Percentiles rank a stretch among this genome's conserved stretches.
Conservation (phyloP, 2,329 filamentous ascomycete species). For the Fusarium torreyae region DNA sequence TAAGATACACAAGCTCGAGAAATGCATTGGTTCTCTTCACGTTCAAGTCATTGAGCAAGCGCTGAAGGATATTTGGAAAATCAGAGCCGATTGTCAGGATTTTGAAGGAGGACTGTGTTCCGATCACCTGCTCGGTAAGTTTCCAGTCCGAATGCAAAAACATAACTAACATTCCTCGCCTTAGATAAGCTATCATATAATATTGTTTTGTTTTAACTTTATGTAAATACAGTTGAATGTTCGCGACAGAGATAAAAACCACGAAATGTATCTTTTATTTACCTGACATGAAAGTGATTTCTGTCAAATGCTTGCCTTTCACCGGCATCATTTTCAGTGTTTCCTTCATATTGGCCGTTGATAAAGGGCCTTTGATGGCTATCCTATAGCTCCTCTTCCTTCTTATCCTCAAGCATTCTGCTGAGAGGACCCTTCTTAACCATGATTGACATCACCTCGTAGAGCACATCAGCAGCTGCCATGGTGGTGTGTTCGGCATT, state of each 20-base stretch:
- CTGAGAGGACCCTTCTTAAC: conserved; percentile 82
- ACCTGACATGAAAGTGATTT: too few species aligned
- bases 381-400: conserved; percentile 20
- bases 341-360: too few species aligned
- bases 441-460: conserved; percentile 87
- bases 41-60: conserved; percentile 48
- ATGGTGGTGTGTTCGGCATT: conserved; percentile 82
- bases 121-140: conserved; percentile 43
- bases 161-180: background rate
- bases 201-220: conserved; percentile 47
- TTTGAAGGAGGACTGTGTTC: conserved; percentile 41
- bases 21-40: conserved; percentile 48
- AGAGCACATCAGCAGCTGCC: conserved; percentile 79
- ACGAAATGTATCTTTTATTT: too few species aligned
- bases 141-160: background rate
- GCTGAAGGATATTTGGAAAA: conserved; percentile 48
- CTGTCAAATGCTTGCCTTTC: too few species aligned
- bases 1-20: conserved; percentile 47
- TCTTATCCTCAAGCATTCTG: conserved; percentile 54
- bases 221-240: background rate
- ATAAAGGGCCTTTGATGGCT: too few species aligned
- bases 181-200: conserved; percentile 48
- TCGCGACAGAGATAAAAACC: too few species aligned
- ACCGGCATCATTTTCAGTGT: too few species aligned
- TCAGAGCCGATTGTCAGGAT: conserved; percentile 41